Conservation (phyloP, 2,329 filamentous ascomycete species). For the Hysterium pulicare region DNA sequence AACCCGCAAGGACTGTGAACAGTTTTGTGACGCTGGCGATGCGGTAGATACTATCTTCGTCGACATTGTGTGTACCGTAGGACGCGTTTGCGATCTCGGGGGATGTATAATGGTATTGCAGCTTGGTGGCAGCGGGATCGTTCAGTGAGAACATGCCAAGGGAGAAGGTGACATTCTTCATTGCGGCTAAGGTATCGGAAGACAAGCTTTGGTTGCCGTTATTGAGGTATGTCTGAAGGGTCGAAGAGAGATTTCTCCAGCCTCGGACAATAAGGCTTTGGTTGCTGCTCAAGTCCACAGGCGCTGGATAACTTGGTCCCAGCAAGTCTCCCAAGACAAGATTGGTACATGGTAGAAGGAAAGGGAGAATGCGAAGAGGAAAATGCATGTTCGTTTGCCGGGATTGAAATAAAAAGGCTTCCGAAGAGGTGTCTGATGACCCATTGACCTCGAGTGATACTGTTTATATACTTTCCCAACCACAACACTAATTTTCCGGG, state of each 20-base stretch:
- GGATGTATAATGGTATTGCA: constrained; percentile 40
- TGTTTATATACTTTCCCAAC: no score
- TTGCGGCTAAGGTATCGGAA: constrained; percentile 22
- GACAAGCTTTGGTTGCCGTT: constrained; percentile 7
- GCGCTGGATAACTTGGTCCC: constrained; percentile 35
- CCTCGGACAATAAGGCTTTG: constrained; percentile 27
- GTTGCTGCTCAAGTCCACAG: constrained; percentile 31
- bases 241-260: constrained; percentile 35
- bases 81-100: constrained; percentile 26
- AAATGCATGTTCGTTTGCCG: no score
- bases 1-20: constrained; percentile 35
- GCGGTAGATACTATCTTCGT: constrained; percentile 41
- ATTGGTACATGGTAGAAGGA: no score
- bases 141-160: constrained; percentile 39
- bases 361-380: no score
- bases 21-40: constrained; percentile 39
- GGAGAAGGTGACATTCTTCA: constrained; percentile 44
- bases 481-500: no score
- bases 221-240: constrained; percentile 16
- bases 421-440: no score
- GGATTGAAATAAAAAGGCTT: no score
- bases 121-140: constrained; percentile 25
- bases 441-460: no score
- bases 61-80: constrained; percentile 34
- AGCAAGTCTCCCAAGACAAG: no score